Evolutionary conservation across 2,329 filamentous ascomycete species (phyloP).

Genomic region (Emmonsiellopsis sp.): DNA sequence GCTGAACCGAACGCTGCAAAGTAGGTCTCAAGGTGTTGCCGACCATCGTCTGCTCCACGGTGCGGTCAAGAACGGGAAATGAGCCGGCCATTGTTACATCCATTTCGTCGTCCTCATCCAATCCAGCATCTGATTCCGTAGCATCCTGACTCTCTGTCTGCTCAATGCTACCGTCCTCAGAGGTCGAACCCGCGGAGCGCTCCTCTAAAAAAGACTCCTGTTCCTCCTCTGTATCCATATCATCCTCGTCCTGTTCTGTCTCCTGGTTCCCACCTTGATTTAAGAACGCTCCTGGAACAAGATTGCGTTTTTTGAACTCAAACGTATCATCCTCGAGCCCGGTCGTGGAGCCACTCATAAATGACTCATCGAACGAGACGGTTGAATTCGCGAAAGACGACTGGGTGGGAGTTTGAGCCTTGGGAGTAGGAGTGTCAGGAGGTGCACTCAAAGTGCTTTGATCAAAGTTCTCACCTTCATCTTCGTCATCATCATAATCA

Average conservation of each 20-base stretch:
- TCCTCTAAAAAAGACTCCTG: constrained; percentile 83
- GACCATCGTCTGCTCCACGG: constrained; percentile 62
- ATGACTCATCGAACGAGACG: constrained; percentile 33
- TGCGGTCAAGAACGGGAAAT: constrained; percentile 62
- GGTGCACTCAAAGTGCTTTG: constrained; percentile 41
- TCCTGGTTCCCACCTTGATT: constrained; percentile 47
- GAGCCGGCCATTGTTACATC: constrained; percentile 61
- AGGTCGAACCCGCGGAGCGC: constrained; percentile 75
- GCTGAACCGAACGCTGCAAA: constrained; percentile 10
- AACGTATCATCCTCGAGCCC: constrained; percentile 47
- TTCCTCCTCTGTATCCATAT: constrained; percentile 33
- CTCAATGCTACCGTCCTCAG: constrained; percentile 31
- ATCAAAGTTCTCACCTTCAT: constrained; percentile 37
- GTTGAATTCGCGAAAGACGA: constrained; percentile 21
- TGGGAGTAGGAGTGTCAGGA: constrained; percentile 41
- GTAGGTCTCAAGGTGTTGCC: constrained; percentile 17
- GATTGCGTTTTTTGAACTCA: constrained; percentile 43
- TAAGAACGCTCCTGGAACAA: constrained; percentile 74
- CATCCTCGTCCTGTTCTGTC: constrained; percentile 28
- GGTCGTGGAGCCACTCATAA: constrained; percentile 26
- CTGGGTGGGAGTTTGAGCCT: constrained; percentile 22
- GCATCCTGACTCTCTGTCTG: constrained; percentile 7
- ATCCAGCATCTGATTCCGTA: constrained; percentile 49
- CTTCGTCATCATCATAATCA: constrained; percentile 61
- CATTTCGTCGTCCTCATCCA: constrained; percentile 63